Evolutionary conservation across 129 eudicot species (phyloP).

Genomic region (Erigeron canadensis): DNA sequence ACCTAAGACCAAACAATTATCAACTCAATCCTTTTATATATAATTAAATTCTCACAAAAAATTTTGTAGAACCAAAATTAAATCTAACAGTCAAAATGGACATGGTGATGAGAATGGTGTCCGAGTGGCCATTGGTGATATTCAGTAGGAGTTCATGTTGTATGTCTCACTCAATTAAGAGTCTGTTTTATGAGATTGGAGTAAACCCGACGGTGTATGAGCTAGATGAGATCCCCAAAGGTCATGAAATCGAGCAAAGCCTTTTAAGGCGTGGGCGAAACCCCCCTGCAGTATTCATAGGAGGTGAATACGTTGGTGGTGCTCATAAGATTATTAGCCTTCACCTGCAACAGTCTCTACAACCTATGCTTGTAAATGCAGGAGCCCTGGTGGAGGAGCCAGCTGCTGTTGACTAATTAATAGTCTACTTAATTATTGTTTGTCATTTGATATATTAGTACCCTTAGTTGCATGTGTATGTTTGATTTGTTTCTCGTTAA

Average conservation of each 20-base stretch:
- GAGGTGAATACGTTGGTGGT: slow-evolving; percentile 31
- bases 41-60: neutral
- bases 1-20: slow-evolving; percentile 8
- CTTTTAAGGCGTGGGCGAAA: slow-evolving; percentile 48
- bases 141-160: slow-evolving; percentile 55
- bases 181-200: slow-evolving; percentile 41
- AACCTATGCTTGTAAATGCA: slow-evolving; percentile 25
- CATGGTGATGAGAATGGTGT: slow-evolving; percentile 39
- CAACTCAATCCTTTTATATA: neutral
- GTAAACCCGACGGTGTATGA: slow-evolving; percentile 49
- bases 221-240: slow-evolving; percentile 45
- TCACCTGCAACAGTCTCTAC: slow-evolving; percentile 28
- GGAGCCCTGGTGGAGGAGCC: slow-evolving; percentile 28
- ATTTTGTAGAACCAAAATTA: neutral
- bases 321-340: slow-evolving; percentile 31
- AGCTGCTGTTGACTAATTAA: slow-evolving; percentile 9
- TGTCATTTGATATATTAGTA: neutral
- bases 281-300: slow-evolving; percentile 55
- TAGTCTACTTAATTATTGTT: neutral
- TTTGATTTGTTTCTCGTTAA: slow-evolving; percentile 4
- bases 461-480: neutral
- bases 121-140: slow-evolving; percentile 52
- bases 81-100: slow-evolving; percentile 37
- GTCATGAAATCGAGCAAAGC: slow-evolving; percentile 52
- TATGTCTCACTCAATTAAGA: slow-evolving; percentile 47